Evolutionary conservation across 169 alveolate genomes (phyloP).

Genomic region (Eimeria sp.): DNA sequence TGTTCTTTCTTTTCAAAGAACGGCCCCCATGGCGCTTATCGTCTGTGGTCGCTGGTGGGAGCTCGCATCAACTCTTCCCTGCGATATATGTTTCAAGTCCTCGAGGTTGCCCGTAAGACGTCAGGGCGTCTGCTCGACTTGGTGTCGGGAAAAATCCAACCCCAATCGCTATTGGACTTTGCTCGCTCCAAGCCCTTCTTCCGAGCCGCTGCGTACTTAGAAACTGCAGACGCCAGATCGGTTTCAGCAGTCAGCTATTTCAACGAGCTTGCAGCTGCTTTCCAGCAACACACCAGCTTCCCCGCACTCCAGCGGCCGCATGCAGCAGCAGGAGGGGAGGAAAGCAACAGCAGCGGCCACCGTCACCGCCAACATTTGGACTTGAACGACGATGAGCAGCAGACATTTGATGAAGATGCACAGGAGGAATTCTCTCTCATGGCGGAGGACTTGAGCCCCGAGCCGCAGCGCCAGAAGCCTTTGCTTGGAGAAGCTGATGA

Average conservation of each 20-base stretch:
- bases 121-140: not conserved
- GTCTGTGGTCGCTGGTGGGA: conserved; percentile 21
- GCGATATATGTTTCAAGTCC: not conserved
- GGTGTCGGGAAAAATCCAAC: conserved; percentile 19
- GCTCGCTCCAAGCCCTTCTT: conserved; percentile 33
- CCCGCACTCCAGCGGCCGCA: not conserved
- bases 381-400: not conserved
- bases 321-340: too few species aligned
- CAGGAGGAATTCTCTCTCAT: not conserved
- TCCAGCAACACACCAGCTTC: not conserved
- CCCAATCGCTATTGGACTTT: conserved; percentile 25
- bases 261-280: conserved; percentile 10
- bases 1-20: conserved; percentile 32
- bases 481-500: not conserved
- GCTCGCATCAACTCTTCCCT: not conserved
- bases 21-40: not conserved
- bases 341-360: not conserved
- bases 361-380: too few species aligned
- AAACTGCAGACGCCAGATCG: conserved; percentile 23
- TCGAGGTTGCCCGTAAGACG: not conserved
- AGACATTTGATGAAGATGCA: not conserved
- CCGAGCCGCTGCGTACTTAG: conserved; percentile 31
- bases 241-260: conserved; percentile 14
- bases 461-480: not conserved
- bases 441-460: conserved; percentile 23